A percentile compares a stretch with the other conserved stretches of the same genome.
Evolutionary conservation across 2,329 filamentous ascomycete species (phyloP).

Genomic region (Penicillium thymicola): DNA sequence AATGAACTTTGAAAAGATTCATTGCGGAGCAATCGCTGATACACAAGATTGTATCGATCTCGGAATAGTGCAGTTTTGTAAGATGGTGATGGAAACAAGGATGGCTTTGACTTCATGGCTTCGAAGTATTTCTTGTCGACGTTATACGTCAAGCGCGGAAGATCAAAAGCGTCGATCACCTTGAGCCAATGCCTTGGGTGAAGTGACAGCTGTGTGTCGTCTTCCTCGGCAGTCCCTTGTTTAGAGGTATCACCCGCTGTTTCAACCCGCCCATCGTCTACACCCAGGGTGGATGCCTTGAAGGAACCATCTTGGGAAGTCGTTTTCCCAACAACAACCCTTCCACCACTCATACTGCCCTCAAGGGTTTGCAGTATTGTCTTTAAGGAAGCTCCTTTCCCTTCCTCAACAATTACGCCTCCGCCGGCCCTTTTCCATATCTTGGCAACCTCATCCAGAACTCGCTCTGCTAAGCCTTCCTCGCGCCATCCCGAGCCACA

Average conservation of each 20-base stretch:
- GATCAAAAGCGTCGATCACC: constrained; percentile 77
- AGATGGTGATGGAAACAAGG: constrained; percentile 69
- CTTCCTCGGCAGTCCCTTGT: constrained; percentile 51
- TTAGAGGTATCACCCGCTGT: constrained; percentile 50
- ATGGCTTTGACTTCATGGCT: constrained; percentile 62
- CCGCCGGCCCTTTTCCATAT: constrained; percentile 88
- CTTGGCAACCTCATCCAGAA: constrained; percentile 86
- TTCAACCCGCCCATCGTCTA: constrained; percentile 41
- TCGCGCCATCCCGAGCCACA: constrained; percentile 97
- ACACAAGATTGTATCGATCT: constrained; percentile 86
- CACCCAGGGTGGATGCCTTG: constrained; percentile 37
- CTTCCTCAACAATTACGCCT: constrained; percentile 85
- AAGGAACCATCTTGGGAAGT: constrained; percentile 18
- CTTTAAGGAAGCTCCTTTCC: constrained; percentile 63
- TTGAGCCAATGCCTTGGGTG: constrained; percentile 82
- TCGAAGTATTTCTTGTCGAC: constrained; percentile 83
- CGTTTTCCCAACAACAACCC: constrained; percentile 45
- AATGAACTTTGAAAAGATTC: constrained; percentile 88
- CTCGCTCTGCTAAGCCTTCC: constrained; percentile 86
- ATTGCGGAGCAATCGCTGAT: constrained; percentile 87
- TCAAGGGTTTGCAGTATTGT: constrained; percentile 80
- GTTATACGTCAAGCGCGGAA: constrained; percentile 59
- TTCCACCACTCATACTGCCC: constrained; percentile 84
- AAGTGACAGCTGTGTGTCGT: constrained; percentile 59
- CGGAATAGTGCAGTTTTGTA: constrained; percentile 84